A percentile compares a stretch with the other conserved stretches of the same genome.
Evolutionary conservation across 1,139 yeast species (phyloP).

Genomic region (Spathaspora sp.): DNA sequence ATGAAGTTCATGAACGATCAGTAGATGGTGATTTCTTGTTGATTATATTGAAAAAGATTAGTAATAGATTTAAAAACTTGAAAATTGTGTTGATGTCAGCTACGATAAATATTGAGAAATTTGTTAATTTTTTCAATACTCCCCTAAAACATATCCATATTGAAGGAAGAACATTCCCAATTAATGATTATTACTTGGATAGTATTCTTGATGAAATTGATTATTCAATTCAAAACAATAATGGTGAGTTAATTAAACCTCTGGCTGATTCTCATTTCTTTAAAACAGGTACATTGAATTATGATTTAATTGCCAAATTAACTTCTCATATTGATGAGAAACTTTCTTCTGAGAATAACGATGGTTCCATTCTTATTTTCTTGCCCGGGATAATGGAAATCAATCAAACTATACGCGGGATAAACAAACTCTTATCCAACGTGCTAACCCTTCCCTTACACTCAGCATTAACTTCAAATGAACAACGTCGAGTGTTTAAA

Average conservation of each 20-base stretch:
- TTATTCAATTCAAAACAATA: conserved; percentile 49
- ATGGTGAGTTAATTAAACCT: conserved; percentile 49
- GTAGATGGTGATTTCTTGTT: conserved; percentile 86
- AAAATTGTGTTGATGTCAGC: conserved; percentile 91
- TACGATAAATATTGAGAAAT: conserved; percentile 75
- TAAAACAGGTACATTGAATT: conserved; percentile 66
- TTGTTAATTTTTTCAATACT: conserved; percentile 58
- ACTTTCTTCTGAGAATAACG: conserved; percentile 37
- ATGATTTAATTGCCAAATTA: conserved; percentile 62
- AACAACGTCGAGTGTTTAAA: conserved; percentile 73
- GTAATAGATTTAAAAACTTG: conserved; percentile 48
- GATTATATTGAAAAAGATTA: conserved; percentile 66
- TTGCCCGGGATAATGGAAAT: conserved; percentile 93
- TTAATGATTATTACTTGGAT: conserved; percentile 71
- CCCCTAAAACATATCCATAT: conserved; percentile 65
- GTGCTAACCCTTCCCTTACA: conserved; percentile 72
- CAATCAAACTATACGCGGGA: conserved; percentile 39
- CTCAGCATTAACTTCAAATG: conserved; percentile 81
- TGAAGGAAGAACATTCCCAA: conserved; percentile 93
- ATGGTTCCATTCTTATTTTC: conserved; percentile 81
- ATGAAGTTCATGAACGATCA: conserved; percentile 95
- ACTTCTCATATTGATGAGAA: conserved; percentile 53
- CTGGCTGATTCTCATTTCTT: conserved; percentile 65
- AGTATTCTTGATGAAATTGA: conserved; percentile 55
- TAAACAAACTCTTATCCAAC: conserved; percentile 21